Evolutionary conservation across 1,284 basidiomycete species (phyloP).

Genomic region (Volvariella surrecta): DNA sequence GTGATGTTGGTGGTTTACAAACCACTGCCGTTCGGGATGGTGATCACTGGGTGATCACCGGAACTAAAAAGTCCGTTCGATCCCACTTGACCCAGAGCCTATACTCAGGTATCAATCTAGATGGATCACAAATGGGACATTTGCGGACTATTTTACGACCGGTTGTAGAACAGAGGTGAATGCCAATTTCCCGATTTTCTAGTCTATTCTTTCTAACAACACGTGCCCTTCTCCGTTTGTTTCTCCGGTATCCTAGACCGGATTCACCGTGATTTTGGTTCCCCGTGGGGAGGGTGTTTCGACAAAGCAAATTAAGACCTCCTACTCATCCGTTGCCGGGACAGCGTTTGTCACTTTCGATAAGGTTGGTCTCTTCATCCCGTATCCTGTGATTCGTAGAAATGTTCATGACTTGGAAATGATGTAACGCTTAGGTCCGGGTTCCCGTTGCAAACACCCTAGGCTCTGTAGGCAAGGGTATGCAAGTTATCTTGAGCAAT

Average conservation of each 20-base stretch:
- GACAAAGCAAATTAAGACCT: constrained; percentile 89
- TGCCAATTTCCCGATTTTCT: neutral
- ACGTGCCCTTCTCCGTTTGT: constrained; percentile 8
- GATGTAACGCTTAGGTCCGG: constrained; percentile 31
- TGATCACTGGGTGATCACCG: constrained; percentile 79
- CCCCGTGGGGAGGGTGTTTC: constrained; percentile 72
- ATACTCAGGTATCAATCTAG: constrained; percentile 21
- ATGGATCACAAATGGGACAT: constrained; percentile 92
- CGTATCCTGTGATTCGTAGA: neutral
- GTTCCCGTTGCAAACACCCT: constrained; percentile 85
- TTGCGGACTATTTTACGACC: constrained; percentile 76
- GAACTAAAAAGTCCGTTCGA: constrained; percentile 90
- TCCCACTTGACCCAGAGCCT: constrained; percentile 18
- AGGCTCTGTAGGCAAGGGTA: constrained; percentile 78
- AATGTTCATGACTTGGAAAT: neutral
- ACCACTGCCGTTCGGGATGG: constrained; percentile 84
- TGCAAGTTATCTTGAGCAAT: constrained; percentile 80
- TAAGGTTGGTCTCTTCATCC: constrained; percentile 43
- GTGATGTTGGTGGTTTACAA: constrained; percentile 79
- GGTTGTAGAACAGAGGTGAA: constrained; percentile 60
- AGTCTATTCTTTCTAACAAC: no score
- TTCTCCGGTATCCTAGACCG: constrained; percentile 35
- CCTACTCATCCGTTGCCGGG: constrained; percentile 79
- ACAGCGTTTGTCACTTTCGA: constrained; percentile 93
- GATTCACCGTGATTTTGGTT: constrained; percentile 85